Evolutionary conservation across 345 rosid genomes (phyloP), one percentile per base, ranked within the genome.

Genomic region (Eucalyptus decipiens): DNA sequence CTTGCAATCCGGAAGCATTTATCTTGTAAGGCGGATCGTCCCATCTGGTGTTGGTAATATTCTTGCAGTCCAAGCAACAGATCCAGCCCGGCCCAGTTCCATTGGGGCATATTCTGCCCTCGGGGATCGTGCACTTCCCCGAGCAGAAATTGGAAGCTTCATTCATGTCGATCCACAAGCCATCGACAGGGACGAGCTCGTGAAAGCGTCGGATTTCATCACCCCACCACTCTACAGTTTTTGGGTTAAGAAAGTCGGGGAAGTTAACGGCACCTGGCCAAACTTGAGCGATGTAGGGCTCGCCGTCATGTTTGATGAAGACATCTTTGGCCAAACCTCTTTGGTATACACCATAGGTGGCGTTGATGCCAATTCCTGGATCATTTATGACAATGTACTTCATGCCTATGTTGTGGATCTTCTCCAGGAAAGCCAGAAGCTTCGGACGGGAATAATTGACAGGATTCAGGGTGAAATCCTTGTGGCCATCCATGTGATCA

Each of bases 51-150:
- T 92, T 91, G 4, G 99, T 98, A 37, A 98, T 95, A 91, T 97
- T 98, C 95, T 95, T 96, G 97, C 99, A 98, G 65, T 98, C 99
- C 94, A 97, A 94, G 95, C 99, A 98, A 92, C 99, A 98, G 28
- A 92, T 34, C 99, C 97, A 96, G 52, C 99, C 99, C n/a, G 99
- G 98, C 87, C 99, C 99, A 40, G 94, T 93, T 30, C 97, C 99
- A 48, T 88, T 95, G 0, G 99, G 99, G 88, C 99, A 98, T 48
- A 88, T 90, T 92, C 90, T 95, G 76, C 94, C 96, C 83, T 93
- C 69, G 2, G 98, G 99, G 26, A 96, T 94, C 54, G 88, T 94
- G 91, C 99, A 98, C 87, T 93, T 91, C 4, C 99, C 99, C 2
- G 95, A 90, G 87, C 99, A 98, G 91, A 98, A 96, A 91, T 98